Conservation (phyloP, 1,284 basidiomycete genomes). For the Microbotryomycetes sp. region DNA sequence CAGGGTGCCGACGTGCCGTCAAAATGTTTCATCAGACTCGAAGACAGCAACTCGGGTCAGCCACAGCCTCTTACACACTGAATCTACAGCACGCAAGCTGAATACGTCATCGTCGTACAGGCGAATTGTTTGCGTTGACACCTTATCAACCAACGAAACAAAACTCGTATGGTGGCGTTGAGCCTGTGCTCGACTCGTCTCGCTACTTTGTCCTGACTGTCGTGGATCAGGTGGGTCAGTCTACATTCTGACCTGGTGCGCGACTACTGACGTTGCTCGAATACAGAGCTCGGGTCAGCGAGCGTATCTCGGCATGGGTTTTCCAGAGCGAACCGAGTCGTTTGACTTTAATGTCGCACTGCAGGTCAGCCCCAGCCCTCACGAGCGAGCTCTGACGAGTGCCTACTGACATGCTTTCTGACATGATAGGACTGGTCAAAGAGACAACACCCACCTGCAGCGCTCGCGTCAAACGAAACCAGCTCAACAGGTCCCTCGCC, state of each 20-base stretch:
- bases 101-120: constrained; percentile 21
- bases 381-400: constrained; percentile 57
- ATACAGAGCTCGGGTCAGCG: constrained; percentile 64
- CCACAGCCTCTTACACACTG: constrained; percentile 6
- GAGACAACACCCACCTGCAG: constrained; percentile 42
- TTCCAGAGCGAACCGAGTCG: constrained; percentile 80
- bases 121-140: constrained; percentile 77
- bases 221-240: constrained; percentile 29
- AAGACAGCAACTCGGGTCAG: constrained; percentile 67
- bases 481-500: constrained; percentile 48
- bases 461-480: constrained; percentile 36
- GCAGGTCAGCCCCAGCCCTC: constrained; percentile 74
- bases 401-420: background rate
- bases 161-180: constrained; percentile 57
- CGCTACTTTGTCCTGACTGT: constrained; percentile 55
- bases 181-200: constrained; percentile 91
- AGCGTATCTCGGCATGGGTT: constrained; percentile 87
- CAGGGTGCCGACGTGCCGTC: constrained; percentile 45
- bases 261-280: background rate
- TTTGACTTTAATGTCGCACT: constrained; percentile 95
- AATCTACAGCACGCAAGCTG: background rate
- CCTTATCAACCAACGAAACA: constrained; percentile 73
- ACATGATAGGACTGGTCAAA: constrained; percentile 43
- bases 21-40: constrained; percentile 60
- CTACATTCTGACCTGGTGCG: background rate